phyloP scores from a whole-genome alignment of 441 rosid species.

The Capsella rubella region DNA sequence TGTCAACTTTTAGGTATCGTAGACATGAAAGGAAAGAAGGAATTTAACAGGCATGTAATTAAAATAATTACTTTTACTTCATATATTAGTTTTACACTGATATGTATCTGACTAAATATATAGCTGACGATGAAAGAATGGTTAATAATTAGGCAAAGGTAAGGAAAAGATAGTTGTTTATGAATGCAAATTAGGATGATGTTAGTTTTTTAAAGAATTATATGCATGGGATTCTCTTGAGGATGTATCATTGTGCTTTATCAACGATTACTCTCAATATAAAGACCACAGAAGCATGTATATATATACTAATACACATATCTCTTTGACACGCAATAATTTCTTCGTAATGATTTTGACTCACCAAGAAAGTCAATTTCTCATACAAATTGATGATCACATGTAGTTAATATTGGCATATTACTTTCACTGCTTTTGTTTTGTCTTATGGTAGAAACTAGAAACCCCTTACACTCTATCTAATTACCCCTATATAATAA shows the following conservation, averaged over 20 bases:
- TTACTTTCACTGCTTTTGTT: neutral
- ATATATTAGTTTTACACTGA: neutral
- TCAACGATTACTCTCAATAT: constrained; percentile 7
- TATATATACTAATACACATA: neutral
- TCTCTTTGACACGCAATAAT: constrained; percentile 18
- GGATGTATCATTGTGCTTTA: constrained; percentile 38
- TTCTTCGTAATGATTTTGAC: constrained; percentile 37
- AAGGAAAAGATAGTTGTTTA: neutral
- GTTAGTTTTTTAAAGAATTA: too few species aligned
- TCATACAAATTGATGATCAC: constrained; percentile 15
- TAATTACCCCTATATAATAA: too few species aligned
- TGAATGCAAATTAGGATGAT: neutral
- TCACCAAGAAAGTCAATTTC: constrained; percentile 28
- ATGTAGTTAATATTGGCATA: neutral
- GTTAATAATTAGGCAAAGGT: neutral
- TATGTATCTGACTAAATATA: too few species aligned
- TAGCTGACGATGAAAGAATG: constrained; percentile 17
- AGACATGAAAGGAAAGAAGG: neutral
- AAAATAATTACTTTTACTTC: neutral
- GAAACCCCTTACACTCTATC: too few species aligned
- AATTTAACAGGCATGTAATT: neutral
- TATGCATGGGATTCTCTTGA: constrained; percentile 45
- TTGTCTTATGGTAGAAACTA: neutral
- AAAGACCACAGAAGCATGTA: constrained; percentile 18
- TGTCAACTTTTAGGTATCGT: neutral